Conservation (phyloP, 495 filamentous ascomycete genomes). For the Tuber microsphaerosporum region DNA sequence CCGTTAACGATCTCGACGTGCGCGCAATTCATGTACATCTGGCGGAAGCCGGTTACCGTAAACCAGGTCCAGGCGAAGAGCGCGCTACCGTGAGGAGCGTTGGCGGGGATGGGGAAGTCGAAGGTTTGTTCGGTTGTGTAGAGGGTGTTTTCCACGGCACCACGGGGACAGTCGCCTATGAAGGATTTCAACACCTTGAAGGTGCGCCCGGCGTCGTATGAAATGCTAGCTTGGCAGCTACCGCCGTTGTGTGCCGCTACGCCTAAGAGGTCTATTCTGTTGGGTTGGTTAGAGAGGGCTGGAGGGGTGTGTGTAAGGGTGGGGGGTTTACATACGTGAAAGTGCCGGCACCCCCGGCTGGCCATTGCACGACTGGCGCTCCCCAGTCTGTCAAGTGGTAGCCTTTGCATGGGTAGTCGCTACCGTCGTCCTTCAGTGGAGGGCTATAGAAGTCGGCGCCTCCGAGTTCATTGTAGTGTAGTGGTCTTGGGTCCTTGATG, state of each 20-base stretch:
- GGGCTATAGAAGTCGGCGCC: conserved; percentile 35
- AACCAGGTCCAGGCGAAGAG: conserved; percentile 55
- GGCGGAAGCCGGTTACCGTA: conserved; percentile 31
- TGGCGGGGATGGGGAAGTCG: conserved; percentile 57
- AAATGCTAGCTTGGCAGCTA: conserved; percentile 57
- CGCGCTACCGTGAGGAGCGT: conserved; percentile 51
- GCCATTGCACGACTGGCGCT: conserved; percentile 23
- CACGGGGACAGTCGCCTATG: conserved; percentile 55
- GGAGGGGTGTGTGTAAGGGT: background rate
- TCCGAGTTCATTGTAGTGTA: conserved; percentile 23
- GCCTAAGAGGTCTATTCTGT: conserved; percentile 43
- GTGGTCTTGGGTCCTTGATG: conserved; percentile 27
- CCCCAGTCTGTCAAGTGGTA: conserved; percentile 48
- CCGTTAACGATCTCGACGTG: conserved; percentile 28
- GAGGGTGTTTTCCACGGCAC: conserved; percentile 27
- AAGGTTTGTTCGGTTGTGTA: conserved; percentile 45
- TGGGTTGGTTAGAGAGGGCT: conserved; percentile 8
- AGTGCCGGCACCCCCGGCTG: conserved; percentile 22
- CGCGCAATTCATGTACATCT: conserved; percentile 37
- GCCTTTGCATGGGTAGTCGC: conserved; percentile 61
- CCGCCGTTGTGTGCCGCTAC: conserved; percentile 57
- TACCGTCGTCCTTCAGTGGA: conserved; percentile 50
- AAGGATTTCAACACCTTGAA: conserved; percentile 62
- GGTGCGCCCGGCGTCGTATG: conserved; percentile 55
- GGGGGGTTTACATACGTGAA: conserved; percentile 17